phyloP scores from a whole-genome alignment of 306 rosid species.

The Crotalaria pallida region DNA sequence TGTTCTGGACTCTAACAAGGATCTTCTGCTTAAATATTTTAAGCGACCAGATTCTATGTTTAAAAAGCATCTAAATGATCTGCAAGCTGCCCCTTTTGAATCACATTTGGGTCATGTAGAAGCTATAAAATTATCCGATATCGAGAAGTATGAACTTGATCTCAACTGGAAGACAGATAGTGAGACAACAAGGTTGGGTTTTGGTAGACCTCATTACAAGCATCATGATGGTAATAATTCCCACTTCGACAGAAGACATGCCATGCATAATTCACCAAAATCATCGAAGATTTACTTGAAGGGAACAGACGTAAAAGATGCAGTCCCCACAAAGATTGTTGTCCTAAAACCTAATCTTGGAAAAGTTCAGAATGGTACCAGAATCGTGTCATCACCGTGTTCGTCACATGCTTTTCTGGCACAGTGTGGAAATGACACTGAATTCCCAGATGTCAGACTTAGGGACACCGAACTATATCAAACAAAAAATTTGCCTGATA shows the following conservation, averaged over 20 bases:
- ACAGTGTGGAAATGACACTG: constrained; percentile 43
- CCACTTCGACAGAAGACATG: constrained; percentile 43
- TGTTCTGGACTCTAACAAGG: constrained; percentile 80
- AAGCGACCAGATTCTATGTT: constrained; percentile 85
- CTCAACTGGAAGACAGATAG: constrained; percentile 40
- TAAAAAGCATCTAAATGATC: constrained; percentile 77
- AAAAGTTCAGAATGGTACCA: constrained; percentile 43
- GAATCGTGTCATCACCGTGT: constrained; percentile 45
- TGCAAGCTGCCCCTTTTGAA: constrained; percentile 43
- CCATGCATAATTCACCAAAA: constrained; percentile 33
- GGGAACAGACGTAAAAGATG: constrained; percentile 34
- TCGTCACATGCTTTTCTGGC: constrained; percentile 50
- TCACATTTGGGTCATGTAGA: constrained; percentile 42
- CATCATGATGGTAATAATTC: constrained; percentile 33
- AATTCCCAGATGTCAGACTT: constrained; percentile 33
- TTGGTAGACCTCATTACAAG: constrained; percentile 43
- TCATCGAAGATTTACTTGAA: constrained; percentile 40
- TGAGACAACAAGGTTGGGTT: constrained; percentile 33
- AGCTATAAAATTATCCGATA: constrained; percentile 36
- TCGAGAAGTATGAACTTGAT: constrained; percentile 38
- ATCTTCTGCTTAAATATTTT: constrained; percentile 69
- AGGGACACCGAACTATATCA: constrained; percentile 40
- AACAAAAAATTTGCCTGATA: constrained; percentile 32
- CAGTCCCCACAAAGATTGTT: constrained; percentile 73
- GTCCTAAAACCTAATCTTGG: constrained; percentile 89